These are phyloP conservation scores for Sanchytrium tribonematis DNA, from an alignment of 371 early-diverging fungal species.

Conservation along the genomic window DNA sequence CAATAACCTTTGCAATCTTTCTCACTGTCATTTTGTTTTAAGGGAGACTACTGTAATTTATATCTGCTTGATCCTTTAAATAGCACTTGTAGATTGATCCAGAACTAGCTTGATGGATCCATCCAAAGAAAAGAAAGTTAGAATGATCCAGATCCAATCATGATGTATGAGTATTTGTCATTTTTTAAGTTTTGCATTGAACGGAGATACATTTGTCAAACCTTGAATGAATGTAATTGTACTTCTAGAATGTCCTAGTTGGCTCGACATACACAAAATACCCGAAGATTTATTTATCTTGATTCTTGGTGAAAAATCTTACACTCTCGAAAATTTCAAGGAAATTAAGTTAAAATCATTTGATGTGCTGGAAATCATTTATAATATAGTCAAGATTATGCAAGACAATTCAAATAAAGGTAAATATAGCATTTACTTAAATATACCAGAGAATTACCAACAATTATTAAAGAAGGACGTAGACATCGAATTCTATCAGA, in stretches of 20 bases:
- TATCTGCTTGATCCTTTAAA: no score
- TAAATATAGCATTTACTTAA: not conserved
- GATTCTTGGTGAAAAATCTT: not conserved
- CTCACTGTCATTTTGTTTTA: not conserved
- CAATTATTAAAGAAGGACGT: not conserved
- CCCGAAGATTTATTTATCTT: not conserved
- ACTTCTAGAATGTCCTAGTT: not conserved
- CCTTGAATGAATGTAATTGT: not conserved
- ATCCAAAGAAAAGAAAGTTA: no score
- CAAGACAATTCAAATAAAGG: not conserved
- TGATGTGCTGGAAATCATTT: not conserved
- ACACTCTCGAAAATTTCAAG: not conserved
- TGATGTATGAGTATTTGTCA: no score
- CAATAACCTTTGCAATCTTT: not conserved
- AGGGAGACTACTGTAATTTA: no score
- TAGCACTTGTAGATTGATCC: no score
- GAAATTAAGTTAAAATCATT: not conserved
- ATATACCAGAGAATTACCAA: not conserved
- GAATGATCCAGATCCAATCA: no score
- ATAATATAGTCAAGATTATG: not conserved
- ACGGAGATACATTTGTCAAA: no score
- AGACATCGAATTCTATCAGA: not conserved
- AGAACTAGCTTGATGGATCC: no score
- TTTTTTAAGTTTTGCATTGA: no score
- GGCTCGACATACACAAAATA: not conserved